phyloP scores from a whole-genome alignment of 345 rosid species.

The Adansonia digitata region DNA sequence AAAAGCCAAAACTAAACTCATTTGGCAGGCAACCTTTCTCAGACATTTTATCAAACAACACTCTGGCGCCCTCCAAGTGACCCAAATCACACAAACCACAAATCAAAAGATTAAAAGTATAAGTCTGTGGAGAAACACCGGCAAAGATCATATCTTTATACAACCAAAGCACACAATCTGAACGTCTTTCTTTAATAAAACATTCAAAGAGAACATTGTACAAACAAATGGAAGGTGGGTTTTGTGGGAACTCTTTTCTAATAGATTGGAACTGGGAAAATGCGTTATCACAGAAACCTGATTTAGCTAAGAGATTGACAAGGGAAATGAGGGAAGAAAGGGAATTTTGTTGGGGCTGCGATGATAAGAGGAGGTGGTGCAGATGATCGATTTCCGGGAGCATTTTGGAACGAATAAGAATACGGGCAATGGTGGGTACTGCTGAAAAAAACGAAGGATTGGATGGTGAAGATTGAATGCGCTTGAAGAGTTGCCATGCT shows the following conservation, averaged over 20 bases:
- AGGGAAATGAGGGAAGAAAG: slow-evolving; percentile 40
- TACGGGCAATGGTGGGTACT: slow-evolving; percentile 50
- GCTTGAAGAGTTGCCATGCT: slow-evolving; percentile 88
- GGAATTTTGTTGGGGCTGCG: slow-evolving; percentile 18
- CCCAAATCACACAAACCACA: slow-evolving; percentile 59
- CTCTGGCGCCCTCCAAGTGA: slow-evolving; percentile 58
- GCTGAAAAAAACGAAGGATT: slow-evolving; percentile 25
- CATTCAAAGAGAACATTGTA: slow-evolving; percentile 57
- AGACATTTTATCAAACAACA: slow-evolving; percentile 81
- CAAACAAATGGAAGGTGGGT: slow-evolving; percentile 40
- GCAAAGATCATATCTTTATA: slow-evolving; percentile 65
- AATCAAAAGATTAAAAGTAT: slow-evolving; percentile 76
- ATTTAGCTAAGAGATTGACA: slow-evolving; percentile 42
- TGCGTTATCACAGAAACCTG: slow-evolving; percentile 44
- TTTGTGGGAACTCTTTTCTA: slow-evolving; percentile 45
- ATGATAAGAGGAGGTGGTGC: slow-evolving; percentile 45
- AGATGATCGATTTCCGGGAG: slow-evolving; percentile 58
- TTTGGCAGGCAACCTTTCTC: slow-evolving; percentile 74
- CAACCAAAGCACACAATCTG: slow-evolving; percentile 61
- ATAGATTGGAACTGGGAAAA: slow-evolving; percentile 53
- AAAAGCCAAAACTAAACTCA: slow-evolving; percentile 73
- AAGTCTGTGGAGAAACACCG: slow-evolving; percentile 64
- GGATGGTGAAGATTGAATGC: slow-evolving; percentile 47
- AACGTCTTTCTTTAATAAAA: slow-evolving; percentile 39
- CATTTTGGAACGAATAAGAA: slow-evolving; percentile 66